Evolutionary conservation across 352 stramenopile genomes (phyloP), one percentile per base, ranked within the genome.

Genomic region (Globisporangium carolinianum): DNA sequence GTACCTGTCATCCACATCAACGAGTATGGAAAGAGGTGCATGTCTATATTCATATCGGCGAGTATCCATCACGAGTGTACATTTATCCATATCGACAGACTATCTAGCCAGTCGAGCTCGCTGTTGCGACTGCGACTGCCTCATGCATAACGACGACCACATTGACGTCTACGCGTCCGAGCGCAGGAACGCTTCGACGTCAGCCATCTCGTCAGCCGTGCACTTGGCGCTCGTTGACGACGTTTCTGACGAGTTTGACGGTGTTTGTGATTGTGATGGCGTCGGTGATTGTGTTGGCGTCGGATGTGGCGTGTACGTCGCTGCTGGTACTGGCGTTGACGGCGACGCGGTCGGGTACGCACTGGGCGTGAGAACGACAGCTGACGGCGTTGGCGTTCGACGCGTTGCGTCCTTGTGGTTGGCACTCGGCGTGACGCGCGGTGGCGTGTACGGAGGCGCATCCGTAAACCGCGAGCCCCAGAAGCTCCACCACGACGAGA

Each of bases 181-280:
- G 7, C 58, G 58, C 11, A 63, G 51, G 38, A 63, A 63, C 5
- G 51, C 58, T 32, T 63, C 58, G 5, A 63, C 58, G 15, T 63
- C 58, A 10, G 18, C 51, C 58, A 63, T 63, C 12, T 63, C 58
- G 42, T 58, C 58, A 15, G 37, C 51, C n/a, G 58, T 63, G 58
- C 58, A 63, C 58, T 54, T 58, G 39, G 43, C 17, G 38, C 53
- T 63, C n/a, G 49, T 57, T 32, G 39, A 45, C 7, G 51, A 46
- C 15, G 58, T 37, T 42, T 24, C 2, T 39, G 39, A 52, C 4
- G 51, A 37, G 38, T 36, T 38, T 43, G 39, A 3, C 15, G 58
- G 46, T 14, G 51, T 35, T 55, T 36, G 8, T 18, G 51, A 32
- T 9, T 5, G 52, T 9, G 52, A 17, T 10, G 52, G 14, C 41